A percentile compares a stretch with the other conserved stretches of the same genome.
These are phyloP conservation scores for Paraphaeosphaeria sporulosa DNA, from an alignment of 2,329 filamentous ascomycete species.

Conservation along the genomic window DNA sequence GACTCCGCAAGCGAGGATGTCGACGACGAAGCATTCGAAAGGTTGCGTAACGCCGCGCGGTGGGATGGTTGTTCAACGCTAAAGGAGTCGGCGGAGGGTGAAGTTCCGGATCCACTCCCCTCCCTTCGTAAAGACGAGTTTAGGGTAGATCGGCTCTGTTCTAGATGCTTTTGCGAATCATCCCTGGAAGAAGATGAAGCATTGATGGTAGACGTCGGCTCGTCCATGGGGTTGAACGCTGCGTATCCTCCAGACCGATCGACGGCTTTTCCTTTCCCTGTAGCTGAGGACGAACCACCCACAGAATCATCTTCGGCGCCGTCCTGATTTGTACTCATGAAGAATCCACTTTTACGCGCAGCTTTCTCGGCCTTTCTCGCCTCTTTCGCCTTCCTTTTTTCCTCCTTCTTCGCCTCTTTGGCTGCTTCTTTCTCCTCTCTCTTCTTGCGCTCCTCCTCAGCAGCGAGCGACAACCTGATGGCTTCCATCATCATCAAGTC, in stretches of 20 bases:
- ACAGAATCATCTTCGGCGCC: conserved; percentile 34
- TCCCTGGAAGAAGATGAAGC: conserved; percentile 41
- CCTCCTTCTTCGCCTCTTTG: conserved; percentile 84
- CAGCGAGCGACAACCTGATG: conserved; percentile 86
- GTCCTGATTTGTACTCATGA: conserved; percentile 64
- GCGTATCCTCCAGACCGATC: conserved; percentile 49
- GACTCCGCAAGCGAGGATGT: conserved; percentile 80
- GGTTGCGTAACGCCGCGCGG: conserved; percentile 77
- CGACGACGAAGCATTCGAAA: conserved; percentile 86
- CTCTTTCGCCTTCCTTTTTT: conserved; percentile 74
- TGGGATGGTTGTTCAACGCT: conserved; percentile 51
- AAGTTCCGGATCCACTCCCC: conserved; percentile 45
- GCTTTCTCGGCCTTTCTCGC: conserved; percentile 73
- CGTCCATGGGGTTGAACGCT: conserved; percentile 52
- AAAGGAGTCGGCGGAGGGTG: conserved; percentile 53
- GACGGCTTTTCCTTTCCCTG: conserved; percentile 58
- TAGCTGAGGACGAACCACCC: conserved; percentile 35
- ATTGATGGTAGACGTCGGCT: conserved; percentile 54
- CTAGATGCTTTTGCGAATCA: conserved; percentile 55
- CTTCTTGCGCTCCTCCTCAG: conserved; percentile 89
- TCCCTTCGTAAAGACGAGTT: conserved; percentile 41
- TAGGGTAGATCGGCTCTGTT: conserved; percentile 52
- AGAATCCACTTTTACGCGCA: conserved; percentile 68
- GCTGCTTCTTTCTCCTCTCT: conserved; percentile 81
- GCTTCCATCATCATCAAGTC: conserved; percentile 99